Evolutionary conservation across 768 basidiomycete genomes (phyloP), one percentile per base, ranked within the genome.

Genomic region (Mycena albidolilacea): DNA sequence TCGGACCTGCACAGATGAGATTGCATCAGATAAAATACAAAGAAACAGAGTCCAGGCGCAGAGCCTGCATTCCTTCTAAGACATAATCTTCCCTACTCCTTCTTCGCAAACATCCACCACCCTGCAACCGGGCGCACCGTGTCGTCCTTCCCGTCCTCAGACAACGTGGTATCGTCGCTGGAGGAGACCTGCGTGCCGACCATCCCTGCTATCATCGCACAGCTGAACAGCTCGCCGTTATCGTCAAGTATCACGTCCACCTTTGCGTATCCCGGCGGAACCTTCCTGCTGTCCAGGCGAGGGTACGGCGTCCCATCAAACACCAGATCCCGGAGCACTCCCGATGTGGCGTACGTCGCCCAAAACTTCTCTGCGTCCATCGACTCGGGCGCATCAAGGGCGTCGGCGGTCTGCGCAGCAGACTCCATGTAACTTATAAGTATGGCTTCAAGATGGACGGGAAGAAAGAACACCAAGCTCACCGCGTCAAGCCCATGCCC

Each of bases 31-130:
- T 30, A 30, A 30, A 1, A 30, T 30, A 30, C 30, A 30, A 30
- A 30, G 30, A 30, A 30, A 30, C 30, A 30, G 30, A 30, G 30
- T 30, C 30, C 30, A 30, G 30, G 2, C 30, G 30, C 30, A 30
- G 30, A 30, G 30, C 30, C 30, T 30, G 30, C 46, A 12, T 48
- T 48, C 17, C 15, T 11, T 48, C 10, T 1, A 15, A 48, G 14
- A n/a, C 14, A n/a, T 7, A n/a, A 15, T 57, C 14, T 37, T 17
- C n/a, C 55, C 30, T 57, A 15, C 23, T 55, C 19, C 23, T 55
- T 15, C 9, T 59, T 59, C 7, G 37, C 11, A 8, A 59, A 59
- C 57, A 59, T 59, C 57, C 57, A 38, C 57, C 57, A 59, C 14
- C 57, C 57, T 1, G 57, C 38, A 19, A 59, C 57, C 19, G 57